Percentiles rank a stretch among this genome's conserved stretches.
phyloP scores from a whole-genome alignment of 805 yeast genomes.

The Blastobotrys muscicola region DNA sequence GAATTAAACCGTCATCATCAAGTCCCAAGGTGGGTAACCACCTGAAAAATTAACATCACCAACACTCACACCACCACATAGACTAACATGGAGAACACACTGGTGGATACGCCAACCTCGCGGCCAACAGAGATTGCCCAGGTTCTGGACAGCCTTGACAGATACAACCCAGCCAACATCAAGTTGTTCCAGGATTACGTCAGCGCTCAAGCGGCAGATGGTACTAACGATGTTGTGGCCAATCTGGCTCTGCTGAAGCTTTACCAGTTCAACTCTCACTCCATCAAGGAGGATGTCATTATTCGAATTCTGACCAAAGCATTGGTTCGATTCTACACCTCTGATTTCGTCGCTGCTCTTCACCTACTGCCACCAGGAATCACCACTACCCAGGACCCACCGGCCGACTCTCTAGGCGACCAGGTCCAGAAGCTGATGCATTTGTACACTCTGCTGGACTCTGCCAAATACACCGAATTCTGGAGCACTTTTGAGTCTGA shows the following conservation, averaged over 20 bases:
- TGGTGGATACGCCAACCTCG: constrained; percentile 27
- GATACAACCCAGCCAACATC: constrained; percentile 37
- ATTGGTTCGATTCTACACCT: constrained; percentile 31
- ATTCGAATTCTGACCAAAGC: constrained; percentile 34
- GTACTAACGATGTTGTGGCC: constrained; percentile 32
- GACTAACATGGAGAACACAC: constrained; percentile 26
- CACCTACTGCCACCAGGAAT: constrained; percentile 38
- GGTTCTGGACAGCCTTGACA: constrained; percentile 33
- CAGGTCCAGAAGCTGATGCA: constrained; percentile 22
- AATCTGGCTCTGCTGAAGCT: constrained; percentile 39
- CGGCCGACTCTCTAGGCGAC: constrained; percentile 20
- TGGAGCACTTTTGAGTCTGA: constrained; percentile 25
- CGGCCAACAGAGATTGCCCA: constrained; percentile 35
- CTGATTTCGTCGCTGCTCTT: constrained; percentile 36
- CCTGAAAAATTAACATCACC: no score
- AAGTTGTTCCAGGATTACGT: constrained; percentile 38
- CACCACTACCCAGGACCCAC: constrained; percentile 18
- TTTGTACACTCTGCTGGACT: constrained; percentile 23
- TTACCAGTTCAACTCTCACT: constrained; percentile 31
- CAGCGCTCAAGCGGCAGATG: constrained; percentile 29
- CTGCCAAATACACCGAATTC: constrained; percentile 25
- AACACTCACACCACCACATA: no score
- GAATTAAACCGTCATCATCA: no score
- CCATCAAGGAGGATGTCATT: constrained; percentile 31
- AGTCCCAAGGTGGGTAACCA: no score